Evolutionary conservation across 371 early-diverging fungal species (phyloP), one percentile per base, ranked within the genome.

Genomic region (Haplosporangium sp.): DNA sequence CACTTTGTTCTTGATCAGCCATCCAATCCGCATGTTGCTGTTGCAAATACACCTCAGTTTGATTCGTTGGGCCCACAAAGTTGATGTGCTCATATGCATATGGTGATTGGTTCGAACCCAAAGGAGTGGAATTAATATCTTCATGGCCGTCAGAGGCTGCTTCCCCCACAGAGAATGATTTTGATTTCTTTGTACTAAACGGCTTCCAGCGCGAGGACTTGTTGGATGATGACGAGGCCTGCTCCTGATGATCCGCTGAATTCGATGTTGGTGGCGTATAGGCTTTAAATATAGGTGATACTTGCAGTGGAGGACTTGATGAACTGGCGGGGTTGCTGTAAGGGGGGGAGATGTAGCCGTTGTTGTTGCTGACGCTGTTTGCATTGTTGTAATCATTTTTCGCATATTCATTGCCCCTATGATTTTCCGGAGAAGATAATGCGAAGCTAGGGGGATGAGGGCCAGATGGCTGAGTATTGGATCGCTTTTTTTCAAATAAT

Each of bases 131-230:
- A 29, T 29, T 1, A 29, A 2, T 29, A 2, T 4, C 54, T n/a
- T 70, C 64, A 37, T 64, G 43, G 58, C 51, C 67, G 23, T 54
- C 53, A 3, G 73, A 51, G 14, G 23, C 10, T 37, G 43, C 13
- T 20, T 64, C 69, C 12, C 70, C 69, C 2, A 56, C 56, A 1
- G 74, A 67, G 59, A 74, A 54, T 5, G 69, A 69, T 45, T 74
- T 74, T 50, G 75, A 62, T 16, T 74, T 74, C 36, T 74, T 74
- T 53, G 69, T 74, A 2, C 69, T 62, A 47, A 74, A 69, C 8
- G 74, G 74, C 21, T 55, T 74, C 74, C 74, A 74, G 18, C 64
- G 63, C 20, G 69, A 68, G 14, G 64, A 41, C 36, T 73, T 73
- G 21, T 53, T 21, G 14, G 58, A n/a, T 66, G 55, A 6, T 54